phyloP scores from a whole-genome alignment of 2,329 filamentous ascomycete species.

The Colletotrichum magnum region DNA sequence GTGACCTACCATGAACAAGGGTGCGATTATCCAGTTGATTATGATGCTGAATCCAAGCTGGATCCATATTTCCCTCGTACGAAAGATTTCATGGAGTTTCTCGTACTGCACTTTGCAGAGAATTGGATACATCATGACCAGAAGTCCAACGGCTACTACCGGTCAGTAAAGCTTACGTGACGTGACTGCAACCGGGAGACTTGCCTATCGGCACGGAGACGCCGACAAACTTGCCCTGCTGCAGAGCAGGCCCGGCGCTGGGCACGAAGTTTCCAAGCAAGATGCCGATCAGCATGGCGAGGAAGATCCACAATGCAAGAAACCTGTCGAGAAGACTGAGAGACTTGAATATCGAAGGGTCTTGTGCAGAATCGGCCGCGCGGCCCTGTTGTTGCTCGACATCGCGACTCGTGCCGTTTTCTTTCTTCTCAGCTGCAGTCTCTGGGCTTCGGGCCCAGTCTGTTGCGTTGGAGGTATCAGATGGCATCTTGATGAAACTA shows the following conservation, averaged over 20 bases:
- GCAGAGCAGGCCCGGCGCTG: slow-evolving; percentile 70
- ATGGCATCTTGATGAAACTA: background rate
- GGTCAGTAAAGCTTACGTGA: too few relatives aligned
- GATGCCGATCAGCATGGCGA: slow-evolving; percentile 83
- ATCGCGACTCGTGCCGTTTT: slow-evolving; percentile 10
- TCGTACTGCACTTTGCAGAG: slow-evolving; percentile 89
- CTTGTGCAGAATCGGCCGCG: slow-evolving; percentile 25
- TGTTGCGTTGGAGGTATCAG: too few relatives aligned
- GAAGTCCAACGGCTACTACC: slow-evolving; percentile 77
- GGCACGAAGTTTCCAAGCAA: slow-evolving; percentile 83
- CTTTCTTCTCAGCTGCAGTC: background rate
- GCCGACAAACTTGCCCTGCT: slow-evolving; percentile 80
- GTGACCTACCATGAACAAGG: slow-evolving; percentile 79
- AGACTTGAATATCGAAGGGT: slow-evolving; percentile 63
- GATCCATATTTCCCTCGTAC: slow-evolving; percentile 76
- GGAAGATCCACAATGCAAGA: slow-evolving; percentile 80
- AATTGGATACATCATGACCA: slow-evolving; percentile 97
- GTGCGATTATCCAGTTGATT: slow-evolving; percentile 87
- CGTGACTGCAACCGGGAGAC: slow-evolving; percentile 15
- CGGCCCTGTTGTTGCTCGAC: slow-evolving; percentile 30
- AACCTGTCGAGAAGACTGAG: slow-evolving; percentile 74
- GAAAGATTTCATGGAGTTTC: slow-evolving; percentile 76
- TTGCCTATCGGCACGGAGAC: slow-evolving; percentile 76
- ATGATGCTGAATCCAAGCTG: slow-evolving; percentile 84
- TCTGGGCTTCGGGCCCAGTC: background rate